These are phyloP conservation scores for Gamarada debralockiae DNA, from an alignment of 495 filamentous ascomycete species.

Conservation along the genomic window DNA sequence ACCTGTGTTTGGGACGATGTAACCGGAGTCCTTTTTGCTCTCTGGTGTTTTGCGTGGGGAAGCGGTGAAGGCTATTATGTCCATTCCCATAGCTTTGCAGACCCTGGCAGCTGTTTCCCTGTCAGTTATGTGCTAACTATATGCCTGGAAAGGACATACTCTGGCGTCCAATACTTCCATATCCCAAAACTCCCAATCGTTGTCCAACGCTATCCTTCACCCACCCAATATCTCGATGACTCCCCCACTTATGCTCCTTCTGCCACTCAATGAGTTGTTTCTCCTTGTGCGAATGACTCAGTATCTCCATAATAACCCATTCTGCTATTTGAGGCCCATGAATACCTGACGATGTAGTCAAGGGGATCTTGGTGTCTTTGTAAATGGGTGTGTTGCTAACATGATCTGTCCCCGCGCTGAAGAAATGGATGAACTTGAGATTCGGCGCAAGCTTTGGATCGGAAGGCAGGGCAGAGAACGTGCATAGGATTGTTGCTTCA, in stretches of 20 bases:
- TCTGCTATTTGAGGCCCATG: constrained; percentile 85
- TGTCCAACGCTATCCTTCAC: constrained; percentile 41
- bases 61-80: constrained; percentile 78
- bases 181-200: constrained; percentile 70
- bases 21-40: constrained; percentile 59
- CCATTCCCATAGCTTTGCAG: constrained; percentile 70
- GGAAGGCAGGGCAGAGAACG: constrained; percentile 50
- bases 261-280: constrained; percentile 40
- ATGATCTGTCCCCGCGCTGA: constrained; percentile 72
- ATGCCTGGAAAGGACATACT: constrained; percentile 29
- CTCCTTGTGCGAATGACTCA: constrained; percentile 43
- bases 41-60: constrained; percentile 49
- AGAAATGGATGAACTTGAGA: constrained; percentile 69
- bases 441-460: constrained; percentile 44
- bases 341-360: constrained; percentile 73
- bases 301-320: constrained; percentile 59
- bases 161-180: constrained; percentile 62
- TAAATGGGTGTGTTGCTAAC: constrained; percentile 59
- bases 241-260: constrained; percentile 48
- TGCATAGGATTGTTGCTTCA: constrained; percentile 61
- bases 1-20: constrained; percentile 70
- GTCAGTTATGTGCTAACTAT: not conserved
- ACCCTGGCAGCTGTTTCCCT: constrained; percentile 46
- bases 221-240: constrained; percentile 25
- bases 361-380: constrained; percentile 54